These are phyloP conservation scores for Yamadazyma kitorensis DNA, from an alignment of 805 yeast species.

Conservation along the genomic window DNA sequence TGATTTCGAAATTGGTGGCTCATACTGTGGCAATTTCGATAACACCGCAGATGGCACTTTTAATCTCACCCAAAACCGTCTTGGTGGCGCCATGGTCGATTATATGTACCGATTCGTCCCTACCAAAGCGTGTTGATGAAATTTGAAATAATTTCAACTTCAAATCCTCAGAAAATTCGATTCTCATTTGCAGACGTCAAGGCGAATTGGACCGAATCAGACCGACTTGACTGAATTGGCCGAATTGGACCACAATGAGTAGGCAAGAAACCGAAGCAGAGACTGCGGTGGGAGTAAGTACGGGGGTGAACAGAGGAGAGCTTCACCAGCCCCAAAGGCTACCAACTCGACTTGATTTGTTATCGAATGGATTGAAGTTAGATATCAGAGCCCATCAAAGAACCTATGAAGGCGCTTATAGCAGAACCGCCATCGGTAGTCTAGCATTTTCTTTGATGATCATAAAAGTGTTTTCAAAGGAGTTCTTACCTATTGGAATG, in stretches of 20 bases:
- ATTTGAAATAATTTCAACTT: too few relatives aligned
- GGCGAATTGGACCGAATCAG: too few relatives aligned
- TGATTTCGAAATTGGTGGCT: constrained; percentile 28
- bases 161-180: too few relatives aligned
- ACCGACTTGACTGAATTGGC: too few relatives aligned
- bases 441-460: constrained; percentile 64
- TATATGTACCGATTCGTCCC: too few relatives aligned
- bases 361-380: constrained; percentile 40
- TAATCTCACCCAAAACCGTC: constrained; percentile 32
- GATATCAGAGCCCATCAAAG: constrained; percentile 72
- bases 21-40: constrained; percentile 32
- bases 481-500: constrained; percentile 65
- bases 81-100: constrained; percentile 32
- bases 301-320: not conserved
- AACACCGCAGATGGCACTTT: constrained; percentile 29
- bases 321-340: constrained; percentile 17
- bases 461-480: constrained; percentile 59
- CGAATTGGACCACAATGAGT: too few relatives aligned
- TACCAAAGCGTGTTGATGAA: too few relatives aligned
- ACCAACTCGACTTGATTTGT: constrained; percentile 34
- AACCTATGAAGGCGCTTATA: constrained; percentile 82
- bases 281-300: constrained; percentile 1
- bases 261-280: too few relatives aligned
- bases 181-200: too few relatives aligned
- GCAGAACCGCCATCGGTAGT: constrained; percentile 68